Evolutionary conservation across 164 flowering plant genomes (phyloP).

Genomic region (Nymphaea colorata): DNA sequence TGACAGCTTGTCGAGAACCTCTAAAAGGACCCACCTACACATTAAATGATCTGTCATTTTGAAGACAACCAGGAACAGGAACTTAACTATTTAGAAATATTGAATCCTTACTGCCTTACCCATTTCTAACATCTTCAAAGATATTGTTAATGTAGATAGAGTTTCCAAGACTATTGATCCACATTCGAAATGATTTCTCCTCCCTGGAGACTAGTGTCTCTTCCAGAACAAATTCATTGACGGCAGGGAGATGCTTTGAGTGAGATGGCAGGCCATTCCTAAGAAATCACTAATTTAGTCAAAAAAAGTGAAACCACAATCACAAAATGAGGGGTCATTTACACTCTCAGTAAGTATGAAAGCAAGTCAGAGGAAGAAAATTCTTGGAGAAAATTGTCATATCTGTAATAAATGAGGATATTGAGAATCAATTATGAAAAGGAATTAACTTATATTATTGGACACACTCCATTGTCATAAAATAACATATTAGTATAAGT

Average conservation of each 20-base stretch:
- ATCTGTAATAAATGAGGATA: too few species aligned
- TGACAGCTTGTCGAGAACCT: conserved; percentile 80
- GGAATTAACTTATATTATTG: too few species aligned
- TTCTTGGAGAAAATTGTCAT: too few species aligned
- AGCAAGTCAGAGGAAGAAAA: too few species aligned
- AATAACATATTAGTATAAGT: too few species aligned
- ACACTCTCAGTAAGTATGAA: too few species aligned
- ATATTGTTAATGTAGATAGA: conserved; percentile 54
- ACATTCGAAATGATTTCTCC: conserved; percentile 71
- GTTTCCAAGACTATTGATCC: conserved; percentile 84
- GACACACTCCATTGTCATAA: too few species aligned
- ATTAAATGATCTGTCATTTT: not conserved
- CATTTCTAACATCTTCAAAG: conserved; percentile 81
- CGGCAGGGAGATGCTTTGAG: conserved; percentile 61
- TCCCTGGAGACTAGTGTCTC: conserved; percentile 72
- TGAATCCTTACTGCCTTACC: conserved; percentile 25
- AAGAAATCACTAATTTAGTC: not conserved
- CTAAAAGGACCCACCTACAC: conserved; percentile 78
- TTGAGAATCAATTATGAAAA: too few species aligned
- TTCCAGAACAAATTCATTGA: conserved; percentile 38
- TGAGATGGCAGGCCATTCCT: conserved; percentile 84
- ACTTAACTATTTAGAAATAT: not conserved
- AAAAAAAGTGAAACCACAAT: too few species aligned
- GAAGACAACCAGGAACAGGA: too few species aligned
- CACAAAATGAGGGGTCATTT: too few species aligned